These are phyloP conservation scores for Botrytis medusae DNA, from an alignment of 2,329 filamentous ascomycete species.

Conservation along the genomic window DNA sequence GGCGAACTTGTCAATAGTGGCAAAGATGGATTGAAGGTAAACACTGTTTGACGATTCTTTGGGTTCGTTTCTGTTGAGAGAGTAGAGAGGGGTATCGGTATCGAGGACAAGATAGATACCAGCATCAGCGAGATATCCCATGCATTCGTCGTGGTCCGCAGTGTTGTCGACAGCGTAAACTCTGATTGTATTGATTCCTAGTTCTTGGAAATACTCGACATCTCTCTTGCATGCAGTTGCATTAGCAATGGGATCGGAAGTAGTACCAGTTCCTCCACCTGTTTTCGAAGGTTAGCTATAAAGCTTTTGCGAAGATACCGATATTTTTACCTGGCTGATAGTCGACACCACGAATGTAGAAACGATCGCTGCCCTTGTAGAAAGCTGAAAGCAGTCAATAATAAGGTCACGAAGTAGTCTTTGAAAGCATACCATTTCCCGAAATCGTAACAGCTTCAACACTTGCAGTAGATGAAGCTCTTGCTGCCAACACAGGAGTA, in stretches of 20 bases:
- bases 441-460: conserved; percentile 33
- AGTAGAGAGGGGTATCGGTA: conserved; percentile 69
- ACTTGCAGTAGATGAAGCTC: conserved; percentile 29
- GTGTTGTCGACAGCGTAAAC: conserved; percentile 74
- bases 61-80: conserved; percentile 62
- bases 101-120: conserved; percentile 74
- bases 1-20: conserved; percentile 66
- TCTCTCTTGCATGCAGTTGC: conserved; percentile 60
- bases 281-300: not conserved
- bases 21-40: conserved; percentile 70
- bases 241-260: conserved; percentile 65
- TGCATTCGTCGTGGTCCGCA: conserved; percentile 66
- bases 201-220: conserved; percentile 63
- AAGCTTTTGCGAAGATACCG: not conserved
- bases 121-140: conserved; percentile 63
- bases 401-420: not conserved
- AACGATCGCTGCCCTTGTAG: conserved; percentile 40
- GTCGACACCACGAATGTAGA: conserved; percentile 63
- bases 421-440: conserved; percentile 33
- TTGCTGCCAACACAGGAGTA: conserved; percentile 27
- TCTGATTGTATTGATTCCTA: conserved; percentile 71
- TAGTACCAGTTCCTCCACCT: conserved; percentile 48
- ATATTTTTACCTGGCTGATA: conserved; percentile 52
- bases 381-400: conserved; percentile 32
- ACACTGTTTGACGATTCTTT: conserved; percentile 64